Conservation (phyloP, 148 eudicot genomes). For the Camellia granthamiana region DNA sequence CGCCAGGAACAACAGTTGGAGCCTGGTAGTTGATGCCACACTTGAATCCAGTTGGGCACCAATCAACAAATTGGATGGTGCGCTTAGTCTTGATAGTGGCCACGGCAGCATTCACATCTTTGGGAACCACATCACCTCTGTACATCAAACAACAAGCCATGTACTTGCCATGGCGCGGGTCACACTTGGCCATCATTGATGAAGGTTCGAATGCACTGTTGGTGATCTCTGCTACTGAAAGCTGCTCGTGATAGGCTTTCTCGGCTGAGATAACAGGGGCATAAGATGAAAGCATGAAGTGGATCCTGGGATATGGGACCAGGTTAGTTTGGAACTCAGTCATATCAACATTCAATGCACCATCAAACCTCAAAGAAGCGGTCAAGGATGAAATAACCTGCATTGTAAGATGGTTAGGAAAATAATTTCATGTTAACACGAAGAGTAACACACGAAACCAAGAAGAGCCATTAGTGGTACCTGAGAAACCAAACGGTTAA, state of each 20-base stretch:
- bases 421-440: background rate
- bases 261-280: constrained; percentile 35
- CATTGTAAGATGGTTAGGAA: background rate
- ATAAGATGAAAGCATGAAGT: constrained; percentile 36
- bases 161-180: constrained; percentile 27
- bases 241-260: constrained; percentile 27
- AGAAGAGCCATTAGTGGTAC: constrained; percentile 6
- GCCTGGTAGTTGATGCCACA: constrained; percentile 36
- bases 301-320: constrained; percentile 29
- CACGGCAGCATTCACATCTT: constrained; percentile 29
- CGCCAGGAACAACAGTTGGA: constrained; percentile 31
- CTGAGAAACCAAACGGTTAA: constrained; percentile 32
- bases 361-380: constrained; percentile 29
- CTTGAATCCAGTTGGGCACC: constrained; percentile 35
- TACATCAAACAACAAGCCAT: constrained; percentile 35
- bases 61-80: constrained; percentile 32
- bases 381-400: constrained; percentile 34
- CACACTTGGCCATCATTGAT: constrained; percentile 30
- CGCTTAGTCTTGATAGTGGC: constrained; percentile 31
- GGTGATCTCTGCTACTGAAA: constrained; percentile 29
- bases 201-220: constrained; percentile 27
- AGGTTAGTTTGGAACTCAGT: constrained; percentile 33
- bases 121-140: constrained; percentile 34
- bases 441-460: background rate
- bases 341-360: constrained; percentile 31